phyloP scores from a whole-genome alignment of 2,329 filamentous ascomycete species.

The Alternaria triticina region DNA sequence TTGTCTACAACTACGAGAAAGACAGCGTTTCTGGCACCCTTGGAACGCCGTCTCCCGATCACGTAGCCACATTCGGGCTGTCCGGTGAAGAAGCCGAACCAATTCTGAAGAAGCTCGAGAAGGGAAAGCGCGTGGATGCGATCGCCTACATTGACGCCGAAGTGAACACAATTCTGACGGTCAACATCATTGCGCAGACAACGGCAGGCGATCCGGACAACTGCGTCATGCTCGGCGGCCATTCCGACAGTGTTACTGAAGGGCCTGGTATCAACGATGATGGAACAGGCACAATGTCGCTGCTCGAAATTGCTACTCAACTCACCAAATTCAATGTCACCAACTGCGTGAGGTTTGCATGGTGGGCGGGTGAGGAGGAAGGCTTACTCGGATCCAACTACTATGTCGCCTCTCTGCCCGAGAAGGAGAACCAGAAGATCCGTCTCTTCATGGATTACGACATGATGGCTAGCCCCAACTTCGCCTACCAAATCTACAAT shows the following conservation, averaged over 20 bases:
- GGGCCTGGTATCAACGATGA: slow-evolving; percentile 54
- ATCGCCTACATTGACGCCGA: slow-evolving; percentile 56
- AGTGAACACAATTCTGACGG: slow-evolving; percentile 58
- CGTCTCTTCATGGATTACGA: slow-evolving; percentile 54
- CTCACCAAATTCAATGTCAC: slow-evolving; percentile 48
- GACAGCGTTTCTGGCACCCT: slow-evolving; percentile 70
- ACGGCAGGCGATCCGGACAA: slow-evolving; percentile 48
- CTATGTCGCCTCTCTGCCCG: slow-evolving; percentile 45
- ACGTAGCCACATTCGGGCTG: slow-evolving; percentile 73
- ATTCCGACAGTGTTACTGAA: slow-evolving; percentile 50
- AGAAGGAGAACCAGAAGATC: slow-evolving; percentile 49
- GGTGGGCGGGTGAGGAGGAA: slow-evolving; percentile 50
- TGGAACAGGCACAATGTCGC: slow-evolving; percentile 48
- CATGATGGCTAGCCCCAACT: slow-evolving; percentile 52
- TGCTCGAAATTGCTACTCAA: slow-evolving; percentile 49
- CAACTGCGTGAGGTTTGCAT: slow-evolving; percentile 51
- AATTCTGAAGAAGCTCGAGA: slow-evolving; percentile 57
- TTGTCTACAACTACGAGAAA: slow-evolving; percentile 77
- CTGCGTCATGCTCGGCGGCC: slow-evolving; percentile 51
- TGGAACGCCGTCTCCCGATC: slow-evolving; percentile 64
- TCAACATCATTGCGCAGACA: slow-evolving; percentile 51
- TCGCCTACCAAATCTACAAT: slow-evolving; percentile 51
- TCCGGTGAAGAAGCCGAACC: slow-evolving; percentile 67
- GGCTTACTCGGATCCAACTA: slow-evolving; percentile 50
- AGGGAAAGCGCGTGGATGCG: slow-evolving; percentile 52